These are phyloP conservation scores for Paramecium biaurelia DNA, from an alignment of 73 alveolate genomes.

Conservation along the genomic window DNA sequence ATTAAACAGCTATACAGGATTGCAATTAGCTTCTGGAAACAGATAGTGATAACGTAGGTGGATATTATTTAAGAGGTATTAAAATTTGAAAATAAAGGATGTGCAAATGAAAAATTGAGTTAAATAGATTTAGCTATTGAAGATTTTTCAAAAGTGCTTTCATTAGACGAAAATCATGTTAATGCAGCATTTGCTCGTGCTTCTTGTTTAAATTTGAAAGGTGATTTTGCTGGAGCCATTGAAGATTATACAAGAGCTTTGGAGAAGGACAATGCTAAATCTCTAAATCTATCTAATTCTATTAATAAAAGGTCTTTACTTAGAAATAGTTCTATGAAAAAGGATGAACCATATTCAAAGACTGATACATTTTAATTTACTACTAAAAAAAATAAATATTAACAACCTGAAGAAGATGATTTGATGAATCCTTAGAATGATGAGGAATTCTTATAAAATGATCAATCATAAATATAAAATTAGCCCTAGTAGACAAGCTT, in stretches of 20 bases:
- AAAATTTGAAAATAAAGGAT: slow-evolving; percentile 57
- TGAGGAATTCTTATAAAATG: neutral
- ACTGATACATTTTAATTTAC: neutral
- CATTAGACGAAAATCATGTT: slow-evolving; percentile 90
- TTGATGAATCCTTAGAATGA: neutral
- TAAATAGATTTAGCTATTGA: slow-evolving; percentile 84
- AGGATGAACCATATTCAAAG: neutral
- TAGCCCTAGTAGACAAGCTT: neutral
- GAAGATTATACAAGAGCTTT: slow-evolving; percentile 97
- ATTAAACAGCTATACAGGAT: slow-evolving; percentile 76
- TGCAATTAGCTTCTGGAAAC: slow-evolving; percentile 74
- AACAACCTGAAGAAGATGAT: neutral
- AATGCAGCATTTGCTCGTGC: slow-evolving; percentile 96
- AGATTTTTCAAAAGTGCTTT: slow-evolving; percentile 86
- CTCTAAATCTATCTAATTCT: neutral
- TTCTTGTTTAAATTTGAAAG: slow-evolving; percentile 93
- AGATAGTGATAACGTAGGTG: slow-evolving; percentile 80
- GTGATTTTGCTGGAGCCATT: slow-evolving; percentile 91
- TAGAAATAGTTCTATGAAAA: neutral
- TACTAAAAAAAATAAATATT: neutral
- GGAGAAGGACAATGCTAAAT: slow-evolving; percentile 81
- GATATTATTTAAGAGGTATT: slow-evolving; percentile 79
- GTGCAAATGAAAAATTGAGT: slow-evolving; percentile 82
- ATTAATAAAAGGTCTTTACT: neutral
- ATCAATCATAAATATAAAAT: neutral